Evolutionary conservation across 2,329 filamentous ascomycete genomes (phyloP).

Genomic region (Phaeosphaeria sp.): DNA sequence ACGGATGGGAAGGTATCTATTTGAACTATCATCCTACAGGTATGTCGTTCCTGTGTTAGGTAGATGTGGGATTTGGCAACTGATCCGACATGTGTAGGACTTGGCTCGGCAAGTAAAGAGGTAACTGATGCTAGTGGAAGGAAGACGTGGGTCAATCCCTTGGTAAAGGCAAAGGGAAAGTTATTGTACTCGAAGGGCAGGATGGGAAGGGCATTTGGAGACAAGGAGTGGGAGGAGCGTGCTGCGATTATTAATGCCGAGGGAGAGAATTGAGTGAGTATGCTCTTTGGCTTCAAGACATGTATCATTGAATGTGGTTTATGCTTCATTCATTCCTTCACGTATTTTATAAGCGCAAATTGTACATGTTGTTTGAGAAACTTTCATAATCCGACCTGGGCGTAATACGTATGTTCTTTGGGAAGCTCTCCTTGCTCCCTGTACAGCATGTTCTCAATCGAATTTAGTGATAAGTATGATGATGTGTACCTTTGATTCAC

Average conservation of each 20-base stretch:
- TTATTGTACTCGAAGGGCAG: constrained; percentile 13
- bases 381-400: no score
- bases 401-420: no score
- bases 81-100: background rate
- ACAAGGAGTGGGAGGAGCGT: constrained; percentile 10
- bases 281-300: no score
- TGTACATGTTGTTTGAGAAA: no score
- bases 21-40: constrained; percentile 16
- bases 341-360: no score
- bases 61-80: background rate
- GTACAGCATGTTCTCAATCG: no score
- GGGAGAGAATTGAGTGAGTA: background rate
- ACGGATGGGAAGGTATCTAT: constrained; percentile 20
- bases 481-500: no score
- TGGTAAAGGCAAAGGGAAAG: constrained; percentile 12
- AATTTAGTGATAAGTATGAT: no score
- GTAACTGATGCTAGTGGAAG: constrained; percentile 10
- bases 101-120: constrained; percentile 13
- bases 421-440: no score
- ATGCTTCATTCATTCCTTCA: no score
- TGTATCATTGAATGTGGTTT: no score
- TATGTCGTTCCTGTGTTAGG: no score
- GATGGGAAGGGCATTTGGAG: constrained; percentile 10
- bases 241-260: background rate
- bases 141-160: constrained; percentile 15